phyloP scores from a whole-genome alignment of 2,329 filamentous ascomycete genomes.

The Bipolaris zeicola region DNA sequence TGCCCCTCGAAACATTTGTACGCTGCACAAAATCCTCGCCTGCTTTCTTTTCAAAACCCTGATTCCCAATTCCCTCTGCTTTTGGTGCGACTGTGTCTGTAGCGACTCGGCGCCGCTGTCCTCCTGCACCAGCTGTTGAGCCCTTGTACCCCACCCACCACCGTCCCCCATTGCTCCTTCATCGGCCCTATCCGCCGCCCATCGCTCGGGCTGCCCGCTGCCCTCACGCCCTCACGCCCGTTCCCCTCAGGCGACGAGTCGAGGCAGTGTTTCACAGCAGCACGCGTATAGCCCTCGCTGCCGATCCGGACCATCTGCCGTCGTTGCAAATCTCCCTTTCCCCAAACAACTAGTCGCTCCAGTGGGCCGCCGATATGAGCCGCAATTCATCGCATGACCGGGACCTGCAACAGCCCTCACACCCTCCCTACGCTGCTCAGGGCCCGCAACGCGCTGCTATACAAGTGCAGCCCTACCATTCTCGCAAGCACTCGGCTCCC shows the following conservation, averaged over 20 bases:
- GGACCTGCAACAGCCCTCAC: constrained; percentile 26
- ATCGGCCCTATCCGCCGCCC: constrained; percentile 20
- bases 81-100: constrained; percentile 14
- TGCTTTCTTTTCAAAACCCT: constrained; percentile 21
- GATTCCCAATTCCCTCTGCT: constrained; percentile 4
- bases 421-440: constrained; percentile 39
- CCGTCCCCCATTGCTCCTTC: constrained; percentile 13
- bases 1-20: constrained; percentile 22
- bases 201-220: constrained; percentile 20
- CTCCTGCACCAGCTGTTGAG: constrained; percentile 19
- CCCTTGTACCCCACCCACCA: constrained; percentile 14
- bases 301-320: constrained; percentile 10
- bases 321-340: not conserved
- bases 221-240: constrained; percentile 8
- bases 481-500: constrained; percentile 33
- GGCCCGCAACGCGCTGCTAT: constrained; percentile 34
- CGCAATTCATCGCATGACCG: constrained; percentile 24
- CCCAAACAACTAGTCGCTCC: constrained; percentile 15
- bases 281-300: constrained; percentile 26
- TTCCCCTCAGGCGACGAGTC: constrained; percentile 11
- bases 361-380: constrained; percentile 31
- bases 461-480: constrained; percentile 22
- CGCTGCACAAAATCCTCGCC: constrained; percentile 21
- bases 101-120: constrained; percentile 7
- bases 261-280: constrained; percentile 36